phyloP scores from a whole-genome alignment of 2,329 filamentous ascomycete genomes.

The Colletotrichum neosansevieriae region DNA sequence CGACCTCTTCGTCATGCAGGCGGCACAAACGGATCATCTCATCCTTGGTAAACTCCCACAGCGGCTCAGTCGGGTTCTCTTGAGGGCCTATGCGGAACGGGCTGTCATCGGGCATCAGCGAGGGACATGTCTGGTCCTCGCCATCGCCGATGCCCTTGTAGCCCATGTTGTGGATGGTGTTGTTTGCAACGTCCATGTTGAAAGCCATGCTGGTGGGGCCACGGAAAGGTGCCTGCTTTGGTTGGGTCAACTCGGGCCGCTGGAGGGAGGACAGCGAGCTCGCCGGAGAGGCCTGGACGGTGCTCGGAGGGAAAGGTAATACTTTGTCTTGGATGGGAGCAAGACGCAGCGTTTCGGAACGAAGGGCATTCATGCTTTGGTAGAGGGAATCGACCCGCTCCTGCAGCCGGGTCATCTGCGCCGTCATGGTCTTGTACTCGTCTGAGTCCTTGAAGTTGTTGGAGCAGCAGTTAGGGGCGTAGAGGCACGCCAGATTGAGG shows the following conservation, averaged over 20 bases:
- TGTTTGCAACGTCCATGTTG: slow-evolving; percentile 87
- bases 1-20: slow-evolving; percentile 90
- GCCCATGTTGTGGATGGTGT: slow-evolving; percentile 89
- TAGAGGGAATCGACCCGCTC: slow-evolving; percentile 86
- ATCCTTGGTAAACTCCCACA: slow-evolving; percentile 82
- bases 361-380: slow-evolving; percentile 76
- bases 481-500: slow-evolving; percentile 74
- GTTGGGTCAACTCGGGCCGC: slow-evolving; percentile 60
- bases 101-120: slow-evolving; percentile 28
- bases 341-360: slow-evolving; percentile 63
- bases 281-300: slow-evolving; percentile 57
- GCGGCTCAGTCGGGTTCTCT: slow-evolving; percentile 69
- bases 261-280: slow-evolving; percentile 58
- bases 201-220: slow-evolving; percentile 89
- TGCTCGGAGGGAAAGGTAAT: slow-evolving; percentile 51
- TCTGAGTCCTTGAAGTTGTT: slow-evolving; percentile 93
- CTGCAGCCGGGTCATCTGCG: slow-evolving; percentile 80
- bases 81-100: slow-evolving; percentile 25
- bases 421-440: slow-evolving; percentile 86
- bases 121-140: slow-evolving; percentile 66
- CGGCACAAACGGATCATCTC: slow-evolving; percentile 84
- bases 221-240: slow-evolving; percentile 76
- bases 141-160: slow-evolving; percentile 75
- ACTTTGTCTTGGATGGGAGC: slow-evolving; percentile 58
- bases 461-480: slow-evolving; percentile 74